Base-by-base conservation (phyloP, 768 basidiomycete genomes). In the Collybia sp. region DNA sequence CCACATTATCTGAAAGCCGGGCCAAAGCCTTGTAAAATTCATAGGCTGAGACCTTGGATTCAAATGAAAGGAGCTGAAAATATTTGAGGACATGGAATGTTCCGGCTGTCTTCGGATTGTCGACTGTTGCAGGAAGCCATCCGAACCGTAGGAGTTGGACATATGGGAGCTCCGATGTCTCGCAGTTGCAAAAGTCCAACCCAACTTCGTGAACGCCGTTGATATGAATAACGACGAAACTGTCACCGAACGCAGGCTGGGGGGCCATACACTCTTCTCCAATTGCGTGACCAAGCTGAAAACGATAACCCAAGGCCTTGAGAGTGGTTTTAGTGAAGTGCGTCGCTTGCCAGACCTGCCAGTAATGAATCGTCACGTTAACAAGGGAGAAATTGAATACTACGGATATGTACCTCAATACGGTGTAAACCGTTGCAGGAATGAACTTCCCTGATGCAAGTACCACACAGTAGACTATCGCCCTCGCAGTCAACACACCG, bases 181-280 rank as follows among this genome's bases (percentile, higher is more conserved):
- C 25, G 41, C 63, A 65, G 18, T 55, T 46, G 43, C 62, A 65
- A 35, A 59, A 65, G 16, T 53, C 41, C 13, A 63, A 30, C 12
- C 43, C 19, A 10, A 57, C 47, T 12, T 48, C 25, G 40, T 63
- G 60, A n/a, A 65, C 50, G 17, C 62, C 59, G 17, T 56, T 58
- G 19, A 43, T 47, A 30, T 62, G 48, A 11, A 65, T n/a, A 18
- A 62, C 47, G 4, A 52, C 50, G 40, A 65, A 53, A 18, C 35
- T 18, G 6, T 42, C 37, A n/a, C 20, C n/a, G 36, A 42, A 19
- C 12, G 15, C 25, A 6, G 11, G 34, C 12, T 13, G 35, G 20
- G 45, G 45, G 5, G 34, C 12, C 37, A 20, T n/a, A 33, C 47
- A 48, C 9, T 2, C 18, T 20, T 48, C 33, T 3, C 47, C 47